Evolutionary conservation across 2,329 filamentous ascomycete genomes (phyloP), one percentile per base, ranked within the genome.

Genomic region (Trichoderma harzianum): DNA sequence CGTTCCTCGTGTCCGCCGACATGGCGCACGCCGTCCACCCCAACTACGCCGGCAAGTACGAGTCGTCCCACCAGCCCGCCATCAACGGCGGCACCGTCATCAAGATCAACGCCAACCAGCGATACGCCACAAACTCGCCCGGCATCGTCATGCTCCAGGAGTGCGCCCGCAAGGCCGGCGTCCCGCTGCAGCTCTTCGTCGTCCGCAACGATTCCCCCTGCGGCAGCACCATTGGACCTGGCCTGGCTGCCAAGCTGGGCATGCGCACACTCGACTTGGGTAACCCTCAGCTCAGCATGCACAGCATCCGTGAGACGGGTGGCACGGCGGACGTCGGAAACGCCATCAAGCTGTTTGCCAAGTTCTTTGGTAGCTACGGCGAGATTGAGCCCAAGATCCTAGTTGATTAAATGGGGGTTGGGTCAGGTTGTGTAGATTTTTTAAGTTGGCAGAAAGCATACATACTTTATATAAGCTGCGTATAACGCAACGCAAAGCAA

Each of bases 11-110:
- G 74, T 97, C 94, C 7, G 96, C 96, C 67, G 96, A 99, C 80
- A 98, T 99, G 96, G 95, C 96, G 1, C 96, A 99, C 84, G 92
- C 92, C 6, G 91, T 99, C 16, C 94, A 99, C 82, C 96, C 96
- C 71, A 99, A 99, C 85, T 99, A 98, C 81, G 87, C 91, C 5
- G 90, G 84, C 76, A 98, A 98, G 83, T 97, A 98, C 83, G 96
- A 99, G 84, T 83, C 90, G 43, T 92, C 93, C 77, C 96, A 99
- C 83, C 90, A 93, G 75, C 96, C 96, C 6, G 91, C 95, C 82
- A 97, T 99, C 88, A 99, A 99, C 87, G 93, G 94, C 81, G 96
- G 96, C 66, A 93, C 93, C 5, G 95, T 98, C 60, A 94, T 99
- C 86, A 99, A 99, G 85, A 88, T 99, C 86, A 99, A 99, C 80